Evolutionary conservation across 1,284 basidiomycete species (phyloP).

Genomic region (Spongispora temasekensis): DNA sequence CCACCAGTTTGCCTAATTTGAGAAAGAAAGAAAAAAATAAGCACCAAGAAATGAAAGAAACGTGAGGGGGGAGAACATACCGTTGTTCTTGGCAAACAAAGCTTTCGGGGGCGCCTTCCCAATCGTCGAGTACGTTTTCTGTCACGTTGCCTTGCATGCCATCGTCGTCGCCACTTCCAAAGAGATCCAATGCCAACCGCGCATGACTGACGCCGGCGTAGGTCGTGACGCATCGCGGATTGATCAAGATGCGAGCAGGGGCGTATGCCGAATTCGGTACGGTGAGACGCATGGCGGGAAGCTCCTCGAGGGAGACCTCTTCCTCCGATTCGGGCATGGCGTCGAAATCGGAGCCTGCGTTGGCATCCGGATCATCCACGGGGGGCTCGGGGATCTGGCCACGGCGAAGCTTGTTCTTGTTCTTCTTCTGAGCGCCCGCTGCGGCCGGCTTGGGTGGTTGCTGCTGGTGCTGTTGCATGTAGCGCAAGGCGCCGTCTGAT

Average conservation of each 20-base stretch:
- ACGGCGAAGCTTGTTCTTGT: too few species aligned
- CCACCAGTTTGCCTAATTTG: conserved; percentile 87
- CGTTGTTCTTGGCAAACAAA: conserved; percentile 97
- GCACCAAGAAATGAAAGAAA: too few species aligned
- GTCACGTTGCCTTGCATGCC: conserved; percentile 46
- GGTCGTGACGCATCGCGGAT: conserved; percentile 93
- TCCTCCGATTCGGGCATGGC: conserved; percentile 81
- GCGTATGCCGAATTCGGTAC: conserved; percentile 89
- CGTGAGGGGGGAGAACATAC: conserved; percentile 38
- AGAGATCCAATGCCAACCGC: conserved; percentile 87
- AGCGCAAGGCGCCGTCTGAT: conserved; percentile 33
- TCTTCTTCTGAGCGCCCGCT: conserved; percentile 31
- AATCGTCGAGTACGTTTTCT: conserved; percentile 88
- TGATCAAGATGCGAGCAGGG: conserved; percentile 88
- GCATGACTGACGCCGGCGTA: conserved; percentile 96
- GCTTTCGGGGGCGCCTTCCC: conserved; percentile 91
- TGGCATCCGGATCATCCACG: conserved; percentile 69
- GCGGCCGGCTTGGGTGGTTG: too few species aligned
- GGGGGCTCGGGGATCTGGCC: conserved; percentile 33
- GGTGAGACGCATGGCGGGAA: conserved; percentile 48
- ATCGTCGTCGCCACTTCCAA: conserved; percentile 72
- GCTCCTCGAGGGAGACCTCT: conserved; percentile 41
- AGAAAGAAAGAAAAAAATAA: too few species aligned
- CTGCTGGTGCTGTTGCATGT: too few species aligned
- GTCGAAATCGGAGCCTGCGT: conserved; percentile 86